A percentile compares a stretch with the other conserved stretches of the same genome.
phyloP scores from a whole-genome alignment of 2,329 filamentous ascomycete species.

The Colletotrichum abscissum region DNA sequence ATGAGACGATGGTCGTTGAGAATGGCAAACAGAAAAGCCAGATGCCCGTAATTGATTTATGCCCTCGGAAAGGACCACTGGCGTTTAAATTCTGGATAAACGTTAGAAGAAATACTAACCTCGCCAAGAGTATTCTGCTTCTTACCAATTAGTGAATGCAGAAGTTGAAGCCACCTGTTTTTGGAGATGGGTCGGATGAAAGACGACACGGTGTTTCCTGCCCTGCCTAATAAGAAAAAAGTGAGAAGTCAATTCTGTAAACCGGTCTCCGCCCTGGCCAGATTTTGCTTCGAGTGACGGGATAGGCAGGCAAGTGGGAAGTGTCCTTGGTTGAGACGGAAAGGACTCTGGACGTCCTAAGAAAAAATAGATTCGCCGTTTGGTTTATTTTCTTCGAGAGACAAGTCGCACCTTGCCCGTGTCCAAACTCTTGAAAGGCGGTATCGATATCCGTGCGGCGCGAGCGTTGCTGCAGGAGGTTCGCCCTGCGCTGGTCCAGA shows the following conservation, averaged over 20 bases:
- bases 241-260: not conserved
- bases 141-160: not conserved
- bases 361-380: not conserved
- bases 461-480: slow-evolving; percentile 10
- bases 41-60: not conserved
- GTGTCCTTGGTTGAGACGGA: not conserved
- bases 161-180: slow-evolving; percentile 19
- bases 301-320: no score
- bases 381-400: not conserved
- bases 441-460: slow-evolving; percentile 10
- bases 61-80: not conserved
- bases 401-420: slow-evolving; percentile 5
- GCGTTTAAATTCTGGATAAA: not conserved
- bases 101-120: not conserved
- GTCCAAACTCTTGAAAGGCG: not conserved
- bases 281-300: not conserved
- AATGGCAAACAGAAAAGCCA: not conserved
- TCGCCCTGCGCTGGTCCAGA: not conserved
- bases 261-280: not conserved
- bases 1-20: not conserved
- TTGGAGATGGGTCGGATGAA: not conserved
- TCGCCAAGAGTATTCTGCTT: not conserved
- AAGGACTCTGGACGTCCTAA: not conserved
- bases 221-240: not conserved
- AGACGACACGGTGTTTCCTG: slow-evolving; percentile 29